Base-by-base conservation (phyloP, 306 rosid genomes). In the Acacia confusa region DNA sequence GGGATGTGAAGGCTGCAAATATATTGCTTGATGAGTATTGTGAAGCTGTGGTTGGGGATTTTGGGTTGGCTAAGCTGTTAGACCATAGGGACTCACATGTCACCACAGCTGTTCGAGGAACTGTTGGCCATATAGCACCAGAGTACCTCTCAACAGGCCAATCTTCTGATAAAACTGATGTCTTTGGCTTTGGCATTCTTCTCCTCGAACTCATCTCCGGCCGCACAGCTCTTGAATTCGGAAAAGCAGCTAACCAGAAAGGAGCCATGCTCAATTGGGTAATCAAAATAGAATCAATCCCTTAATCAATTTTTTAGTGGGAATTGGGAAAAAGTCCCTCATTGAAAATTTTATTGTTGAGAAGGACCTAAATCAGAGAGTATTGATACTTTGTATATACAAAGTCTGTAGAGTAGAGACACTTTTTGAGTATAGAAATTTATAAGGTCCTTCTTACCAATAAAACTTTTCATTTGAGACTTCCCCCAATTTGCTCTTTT, bases 181-280 rank as follows among this genome's bases (percentile, higher is more conserved):
- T 96, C 9, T 96, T 96, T 53, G 99, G 98, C 41, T 96, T 93
- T 79, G 99, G 99, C 34, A 93, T 96, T 77, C 97, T 96, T 53
- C 85, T 96, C 2, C 98, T 96, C 53, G 99, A 96, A 84, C 40
- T 96, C 34, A 96, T 96, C 77, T 92, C 99, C 70, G 99, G 99
- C 28, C 94, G 83, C 70, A 92, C 97, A 77, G 94, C 99, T 22
- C 84, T 96, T 74, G 98, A 93, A 72, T 93, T 96, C 85, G 98
- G 98, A 1, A 96, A 96, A 88, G 92, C 91, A 63, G 89, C 92
- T 55, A 92, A 88, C 83, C 97, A 96, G 85, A 96, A 91, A 88
- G 99, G 98, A 84, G 97, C 88, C 30, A 96, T 96, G 89, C 96
- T 96, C 78, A 98, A 96, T 72, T 93, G 98, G 99, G 99, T 95